These are phyloP conservation scores for Magnolia officinalis DNA, from an alignment of 164 flowering plant species.

Conservation along the genomic window DNA sequence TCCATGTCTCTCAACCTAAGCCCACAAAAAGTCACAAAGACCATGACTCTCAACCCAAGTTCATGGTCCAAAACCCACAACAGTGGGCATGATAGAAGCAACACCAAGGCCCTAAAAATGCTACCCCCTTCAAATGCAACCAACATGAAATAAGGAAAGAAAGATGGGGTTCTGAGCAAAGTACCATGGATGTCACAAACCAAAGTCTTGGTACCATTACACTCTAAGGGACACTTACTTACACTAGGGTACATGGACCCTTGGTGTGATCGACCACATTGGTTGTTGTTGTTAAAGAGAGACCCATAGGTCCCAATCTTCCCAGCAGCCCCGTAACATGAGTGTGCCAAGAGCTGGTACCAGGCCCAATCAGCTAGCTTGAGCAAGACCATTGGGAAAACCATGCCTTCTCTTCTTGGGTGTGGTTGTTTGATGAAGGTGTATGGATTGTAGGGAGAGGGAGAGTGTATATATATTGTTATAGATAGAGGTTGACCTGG, in stretches of 20 bases:
- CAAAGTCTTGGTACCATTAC: slow-evolving; percentile 33
- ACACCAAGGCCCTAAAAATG: slow-evolving; percentile 56
- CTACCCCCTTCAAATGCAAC: slow-evolving; percentile 88
- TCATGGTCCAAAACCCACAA: slow-evolving; percentile 39
- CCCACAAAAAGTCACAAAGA: slow-evolving; percentile 73
- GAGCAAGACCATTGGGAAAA: slow-evolving; percentile 40
- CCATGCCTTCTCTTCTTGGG: slow-evolving; percentile 22
- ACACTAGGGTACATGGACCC: slow-evolving; percentile 33
- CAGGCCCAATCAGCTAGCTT: slow-evolving; percentile 51
- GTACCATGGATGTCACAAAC: slow-evolving; percentile 58
- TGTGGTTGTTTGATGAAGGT: not conserved
- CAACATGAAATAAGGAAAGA: slow-evolving; percentile 88
- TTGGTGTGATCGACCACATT: slow-evolving; percentile 14
- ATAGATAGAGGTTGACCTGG: not conserved
- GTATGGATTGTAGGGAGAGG: not conserved
- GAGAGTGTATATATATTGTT: not conserved
- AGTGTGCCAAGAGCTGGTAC: slow-evolving; percentile 51
- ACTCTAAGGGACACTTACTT: slow-evolving; percentile 28
- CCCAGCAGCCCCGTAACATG: slow-evolving; percentile 49
- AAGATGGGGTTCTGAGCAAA: slow-evolving; percentile 45
- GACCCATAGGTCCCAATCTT: slow-evolving; percentile 42
- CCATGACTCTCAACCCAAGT: slow-evolving; percentile 47
- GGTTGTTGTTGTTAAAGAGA: slow-evolving; percentile 19
- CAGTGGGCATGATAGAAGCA: slow-evolving; percentile 50
- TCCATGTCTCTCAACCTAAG: slow-evolving; percentile 50